Evolutionary conservation across 495 filamentous ascomycete species (phyloP), one percentile per base, ranked within the genome.

Genomic region (Talaromyces nanjingensis): DNA sequence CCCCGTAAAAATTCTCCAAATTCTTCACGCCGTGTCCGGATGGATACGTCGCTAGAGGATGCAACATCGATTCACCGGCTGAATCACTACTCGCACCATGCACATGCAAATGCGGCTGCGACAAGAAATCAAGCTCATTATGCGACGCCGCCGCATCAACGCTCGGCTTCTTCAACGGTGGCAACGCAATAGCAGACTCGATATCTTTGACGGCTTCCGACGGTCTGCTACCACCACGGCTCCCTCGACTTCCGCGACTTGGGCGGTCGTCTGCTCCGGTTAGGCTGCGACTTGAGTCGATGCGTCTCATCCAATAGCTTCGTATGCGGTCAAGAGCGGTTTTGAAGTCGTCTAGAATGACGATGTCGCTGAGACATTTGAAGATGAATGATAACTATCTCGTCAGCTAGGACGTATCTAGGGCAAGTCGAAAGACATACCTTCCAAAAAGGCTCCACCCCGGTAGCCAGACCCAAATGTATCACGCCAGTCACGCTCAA

Each of bases 281-380:
- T 0, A 22, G n/a, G 45, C 45, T 49, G 18, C 45, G 45, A 9
- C 8, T 20, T 7, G 45, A 18, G n/a, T 49, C 18, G 4, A 20
- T 20, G 16, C 18, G 45, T 18, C 45, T 20, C 45, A 74, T 62
- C 70, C 70, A 72, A 64, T 74, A 65, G 2, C 16, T 39, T 25
- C 72, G 69, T 42, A 74, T 59, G 12, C 63, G 63, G 31, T 80
- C 77, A 34, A 80, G 69, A 6, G 74, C 77, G 12, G 74, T 81
- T 70, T 81, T 80, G 76, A 81, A 81, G 57, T 81, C 78, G 64
- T 81, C 78, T 6, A 81, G 71, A 34, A 81, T 69, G 33, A 80
- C 69, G 7, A 71, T 72, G 61, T 81, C 78, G 9, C 77, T 77
- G n/a, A 80, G 72, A 63, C 74, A 78, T 60, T 80, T 81, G 73